These are phyloP conservation scores for Penicillium waksmanii DNA, from an alignment of 495 filamentous ascomycete genomes.

Conservation along the genomic window DNA sequence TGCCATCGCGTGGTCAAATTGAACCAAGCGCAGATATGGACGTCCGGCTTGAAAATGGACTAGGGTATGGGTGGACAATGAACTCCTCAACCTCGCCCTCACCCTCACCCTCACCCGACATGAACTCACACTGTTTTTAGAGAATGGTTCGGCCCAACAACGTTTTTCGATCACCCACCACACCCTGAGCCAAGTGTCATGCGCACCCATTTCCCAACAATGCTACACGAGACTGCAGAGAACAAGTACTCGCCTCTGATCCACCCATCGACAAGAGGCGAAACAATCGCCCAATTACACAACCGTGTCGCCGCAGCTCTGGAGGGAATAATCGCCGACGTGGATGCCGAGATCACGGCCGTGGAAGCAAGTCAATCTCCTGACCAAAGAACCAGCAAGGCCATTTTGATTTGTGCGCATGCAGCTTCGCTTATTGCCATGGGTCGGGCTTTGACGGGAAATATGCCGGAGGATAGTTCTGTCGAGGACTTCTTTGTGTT, in stretches of 20 bases:
- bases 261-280: conserved; percentile 70
- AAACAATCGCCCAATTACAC: conserved; percentile 77
- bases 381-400: conserved; percentile 45
- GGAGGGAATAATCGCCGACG: conserved; percentile 66
- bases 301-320: conserved; percentile 75
- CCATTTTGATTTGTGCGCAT: conserved; percentile 86
- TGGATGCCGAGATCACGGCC: conserved; percentile 60
- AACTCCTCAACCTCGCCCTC: neutral
- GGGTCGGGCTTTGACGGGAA: conserved; percentile 76
- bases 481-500: conserved; percentile 85
- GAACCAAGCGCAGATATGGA: conserved; percentile 37
- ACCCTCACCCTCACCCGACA: too few relatives aligned
- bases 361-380: conserved; percentile 30
- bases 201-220: conserved; percentile 63
- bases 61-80: conserved; percentile 57
- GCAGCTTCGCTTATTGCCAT: conserved; percentile 86
- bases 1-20: conserved; percentile 11
- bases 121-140: conserved; percentile 33
- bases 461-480: conserved; percentile 67
- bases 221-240: conserved; percentile 47
- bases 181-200: conserved; percentile 66
- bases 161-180: conserved; percentile 77
- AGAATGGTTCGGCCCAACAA: conserved; percentile 83
- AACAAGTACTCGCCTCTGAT: conserved; percentile 59
- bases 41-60: conserved; percentile 72